Evolutionary conservation across 2,329 filamentous ascomycete species (phyloP).

Genomic region (Boeremia lycopersici): DNA sequence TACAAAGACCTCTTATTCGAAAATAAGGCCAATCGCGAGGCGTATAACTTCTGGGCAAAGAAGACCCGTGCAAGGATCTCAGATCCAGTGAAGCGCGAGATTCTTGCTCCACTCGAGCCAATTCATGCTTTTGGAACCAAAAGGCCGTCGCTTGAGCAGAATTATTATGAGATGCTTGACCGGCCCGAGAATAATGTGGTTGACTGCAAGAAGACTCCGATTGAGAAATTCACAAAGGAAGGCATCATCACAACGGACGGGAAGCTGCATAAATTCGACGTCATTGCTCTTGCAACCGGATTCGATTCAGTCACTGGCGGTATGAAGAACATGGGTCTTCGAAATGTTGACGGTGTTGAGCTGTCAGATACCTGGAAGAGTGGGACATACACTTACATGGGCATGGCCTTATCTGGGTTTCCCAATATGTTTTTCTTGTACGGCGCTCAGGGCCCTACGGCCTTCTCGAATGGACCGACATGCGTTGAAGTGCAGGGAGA

Average conservation of each 20-base stretch:
- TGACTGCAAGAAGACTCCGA: slow-evolving; percentile 51
- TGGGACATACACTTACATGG: slow-evolving; percentile 51
- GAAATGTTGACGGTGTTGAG: slow-evolving; percentile 46
- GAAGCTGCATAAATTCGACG: slow-evolving; percentile 50
- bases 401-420: slow-evolving; percentile 50
- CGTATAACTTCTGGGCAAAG: slow-evolving; percentile 56
- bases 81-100: slow-evolving; percentile 52
- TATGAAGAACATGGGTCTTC: slow-evolving; percentile 50
- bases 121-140: slow-evolving; percentile 56
- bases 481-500: slow-evolving; percentile 54
- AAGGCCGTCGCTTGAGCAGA: slow-evolving; percentile 54
- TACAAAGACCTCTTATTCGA: slow-evolving; percentile 51
- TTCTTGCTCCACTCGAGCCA: slow-evolving; percentile 53
- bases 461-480: slow-evolving; percentile 54
- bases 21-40: slow-evolving; percentile 50
- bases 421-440: slow-evolving; percentile 46
- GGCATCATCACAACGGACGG: slow-evolving; percentile 51
- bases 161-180: slow-evolving; percentile 55
- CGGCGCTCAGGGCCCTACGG: slow-evolving; percentile 54
- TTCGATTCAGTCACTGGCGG: slow-evolving; percentile 54
- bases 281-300: slow-evolving; percentile 54
- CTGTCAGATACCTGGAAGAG: slow-evolving; percentile 50
- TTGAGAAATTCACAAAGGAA: slow-evolving; percentile 47
- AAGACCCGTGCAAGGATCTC: slow-evolving; percentile 51
- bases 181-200: slow-evolving; percentile 51